phyloP scores from a whole-genome alignment of 169 alveolate genomes.

The Plasmodium berghei region DNA sequence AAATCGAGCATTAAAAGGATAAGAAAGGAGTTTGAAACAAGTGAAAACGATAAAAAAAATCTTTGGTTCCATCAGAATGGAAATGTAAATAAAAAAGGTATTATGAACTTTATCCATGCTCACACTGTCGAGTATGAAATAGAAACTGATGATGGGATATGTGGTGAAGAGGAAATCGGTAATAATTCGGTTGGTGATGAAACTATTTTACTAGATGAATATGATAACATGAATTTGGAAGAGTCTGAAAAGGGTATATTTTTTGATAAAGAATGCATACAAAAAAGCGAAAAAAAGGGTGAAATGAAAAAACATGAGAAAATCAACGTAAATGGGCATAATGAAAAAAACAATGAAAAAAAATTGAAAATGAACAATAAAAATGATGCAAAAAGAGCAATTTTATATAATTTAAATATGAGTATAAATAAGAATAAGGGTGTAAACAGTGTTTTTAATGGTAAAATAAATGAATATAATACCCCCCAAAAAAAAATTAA shows the following conservation, averaged over 20 bases:
- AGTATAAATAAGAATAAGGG: slow-evolving; percentile 32
- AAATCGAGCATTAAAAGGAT: slow-evolving; percentile 65
- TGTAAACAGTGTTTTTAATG: slow-evolving; percentile 8
- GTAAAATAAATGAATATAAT: slow-evolving; percentile 9
- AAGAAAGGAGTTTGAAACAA: slow-evolving; percentile 6
- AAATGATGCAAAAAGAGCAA: slow-evolving; percentile 12
- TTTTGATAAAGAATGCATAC: not conserved
- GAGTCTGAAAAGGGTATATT: not conserved
- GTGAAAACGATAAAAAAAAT: slow-evolving; percentile 17
- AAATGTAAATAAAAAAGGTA: slow-evolving; percentile 47
- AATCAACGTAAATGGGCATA: not conserved
- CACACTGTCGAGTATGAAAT: slow-evolving; percentile 74
- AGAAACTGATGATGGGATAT: slow-evolving; percentile 52
- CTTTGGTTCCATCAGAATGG: slow-evolving; percentile 69
- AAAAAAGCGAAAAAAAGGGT: not conserved
- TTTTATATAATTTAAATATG: slow-evolving; percentile 26
- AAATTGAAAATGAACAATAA: not conserved
- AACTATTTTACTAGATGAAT: not conserved
- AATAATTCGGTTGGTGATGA: not conserved
- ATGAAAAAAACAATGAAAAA: slow-evolving; percentile 6
- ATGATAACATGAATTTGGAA: not conserved
- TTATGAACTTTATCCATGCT: slow-evolving; percentile 71
- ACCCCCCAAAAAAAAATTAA: too few relatives aligned
- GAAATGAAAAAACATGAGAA: not conserved
- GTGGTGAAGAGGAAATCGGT: slow-evolving; percentile 14